Conservation (phyloP, 176 grass and related monocot genomes). For the Carex scoparia region DNA sequence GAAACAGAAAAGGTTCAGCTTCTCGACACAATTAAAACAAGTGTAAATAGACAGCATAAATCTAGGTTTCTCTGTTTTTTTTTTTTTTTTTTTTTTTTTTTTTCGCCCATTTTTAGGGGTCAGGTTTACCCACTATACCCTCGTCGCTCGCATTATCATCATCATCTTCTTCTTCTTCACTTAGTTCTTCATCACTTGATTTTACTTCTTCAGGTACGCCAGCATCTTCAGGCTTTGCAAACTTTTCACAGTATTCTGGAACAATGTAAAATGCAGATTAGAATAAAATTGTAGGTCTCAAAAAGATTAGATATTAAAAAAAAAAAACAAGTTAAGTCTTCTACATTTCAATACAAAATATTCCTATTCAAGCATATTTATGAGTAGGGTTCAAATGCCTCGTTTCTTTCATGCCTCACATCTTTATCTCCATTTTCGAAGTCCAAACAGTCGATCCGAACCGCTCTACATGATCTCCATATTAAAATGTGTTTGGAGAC, state of each 20-base stretch:
- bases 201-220: conserved; percentile 46
- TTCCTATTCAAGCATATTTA: background rate
- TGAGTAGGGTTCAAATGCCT: background rate
- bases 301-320: background rate
- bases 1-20: conserved; percentile 6
- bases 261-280: conserved; percentile 10
- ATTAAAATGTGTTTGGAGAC: too few relatives aligned
- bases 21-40: conserved; percentile 14
- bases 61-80: background rate
- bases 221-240: conserved; percentile 68
- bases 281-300: background rate
- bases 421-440: too few relatives aligned
- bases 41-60: conserved; percentile 1
- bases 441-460: too few relatives aligned
- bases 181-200: conserved; percentile 67
- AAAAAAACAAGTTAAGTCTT: background rate
- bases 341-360: background rate
- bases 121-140: conserved; percentile 55
- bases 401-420: too few relatives aligned
- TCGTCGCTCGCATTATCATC: conserved; percentile 50
- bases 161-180: conserved; percentile 61
- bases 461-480: too few relatives aligned
- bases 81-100: background rate
- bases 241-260: conserved; percentile 68
- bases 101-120: conserved; percentile 35